These are phyloP conservation scores for Amanita fuliginea DNA, from an alignment of 768 basidiomycete genomes.

Conservation along the genomic window DNA sequence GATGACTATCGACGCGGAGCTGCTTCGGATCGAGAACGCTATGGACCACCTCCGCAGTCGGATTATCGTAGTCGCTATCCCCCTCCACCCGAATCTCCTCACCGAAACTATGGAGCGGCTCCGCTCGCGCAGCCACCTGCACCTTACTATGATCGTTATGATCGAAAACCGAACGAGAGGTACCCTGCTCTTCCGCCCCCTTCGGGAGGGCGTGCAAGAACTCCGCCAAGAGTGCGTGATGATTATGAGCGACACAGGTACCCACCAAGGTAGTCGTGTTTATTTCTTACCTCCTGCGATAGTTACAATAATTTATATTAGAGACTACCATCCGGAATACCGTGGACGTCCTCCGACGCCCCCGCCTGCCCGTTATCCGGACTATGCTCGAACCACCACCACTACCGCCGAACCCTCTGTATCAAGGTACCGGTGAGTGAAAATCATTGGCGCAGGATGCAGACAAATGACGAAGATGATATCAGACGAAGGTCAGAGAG, in stretches of 20 bases:
- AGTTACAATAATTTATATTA: constrained; percentile 13
- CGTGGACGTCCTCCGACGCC: constrained; percentile 43
- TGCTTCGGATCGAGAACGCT: constrained; percentile 40
- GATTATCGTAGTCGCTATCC: constrained; percentile 51
- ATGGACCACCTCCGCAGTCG: constrained; percentile 35
- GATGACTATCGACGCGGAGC: constrained; percentile 57
- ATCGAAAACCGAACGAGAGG: constrained; percentile 43
- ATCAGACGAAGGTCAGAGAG: constrained; percentile 60
- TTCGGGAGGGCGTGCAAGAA: constrained; percentile 44
- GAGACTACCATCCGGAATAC: constrained; percentile 45
- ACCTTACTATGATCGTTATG: constrained; percentile 53
- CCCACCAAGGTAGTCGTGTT: constrained; percentile 37
- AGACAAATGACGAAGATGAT: background rate
- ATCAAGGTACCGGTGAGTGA: constrained; percentile 35
- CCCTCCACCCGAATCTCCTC: constrained; percentile 39
- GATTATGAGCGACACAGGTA: constrained; percentile 45
- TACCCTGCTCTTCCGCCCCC: constrained; percentile 34
- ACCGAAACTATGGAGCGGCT: constrained; percentile 41
- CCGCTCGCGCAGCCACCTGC: constrained; percentile 35
- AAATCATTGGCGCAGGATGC: background rate
- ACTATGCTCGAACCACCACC: constrained; percentile 40
- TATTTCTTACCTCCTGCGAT: background rate
- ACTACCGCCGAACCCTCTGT: constrained; percentile 23
- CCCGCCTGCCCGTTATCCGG: constrained; percentile 40
- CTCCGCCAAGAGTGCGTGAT: constrained; percentile 48